Conservation (phyloP, 495 filamentous ascomycete species). For the Neurospora discreta region DNA sequence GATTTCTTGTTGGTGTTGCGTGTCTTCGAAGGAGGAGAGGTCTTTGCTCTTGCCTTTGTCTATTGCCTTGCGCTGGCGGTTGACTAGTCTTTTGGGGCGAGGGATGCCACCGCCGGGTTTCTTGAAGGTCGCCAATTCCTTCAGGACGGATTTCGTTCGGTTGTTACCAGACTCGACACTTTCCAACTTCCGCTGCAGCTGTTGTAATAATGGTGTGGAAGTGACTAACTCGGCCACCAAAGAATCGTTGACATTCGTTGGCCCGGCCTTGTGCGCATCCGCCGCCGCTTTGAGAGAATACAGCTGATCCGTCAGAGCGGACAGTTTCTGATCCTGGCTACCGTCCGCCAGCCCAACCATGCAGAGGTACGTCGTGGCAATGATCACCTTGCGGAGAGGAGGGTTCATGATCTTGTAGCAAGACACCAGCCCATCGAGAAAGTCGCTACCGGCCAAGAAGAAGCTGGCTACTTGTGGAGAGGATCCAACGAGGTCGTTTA, state of each 20-base stretch:
- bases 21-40: conserved; percentile 33
- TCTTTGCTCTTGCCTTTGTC: conserved; percentile 80
- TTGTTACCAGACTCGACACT: conserved; percentile 17
- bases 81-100: conserved; percentile 41
- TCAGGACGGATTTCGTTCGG: conserved; percentile 48
- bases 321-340: conserved; percentile 40
- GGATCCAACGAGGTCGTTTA: conserved; percentile 41
- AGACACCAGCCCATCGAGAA: conserved; percentile 60
- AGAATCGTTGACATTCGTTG: conserved; percentile 39
- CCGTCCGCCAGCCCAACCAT: conserved; percentile 56
- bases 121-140: conserved; percentile 42
- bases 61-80: conserved; percentile 21
- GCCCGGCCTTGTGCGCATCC: conserved; percentile 41
- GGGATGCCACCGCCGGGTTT: conserved; percentile 37
- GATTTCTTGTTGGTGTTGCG: conserved; percentile 39
- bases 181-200: conserved; percentile 35
- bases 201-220: conserved; percentile 44
- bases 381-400: conserved; percentile 48
- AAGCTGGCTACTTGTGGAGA: conserved; percentile 44
- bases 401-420: conserved; percentile 52
- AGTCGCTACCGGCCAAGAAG: conserved; percentile 75
- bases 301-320: conserved; percentile 66
- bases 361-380: conserved; percentile 60
- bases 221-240: conserved; percentile 54
- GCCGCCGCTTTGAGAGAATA: conserved; percentile 66